Conservation (phyloP, 1,284 basidiomycete genomes). For the Cutaneotrichosporon cutaneum region DNA sequence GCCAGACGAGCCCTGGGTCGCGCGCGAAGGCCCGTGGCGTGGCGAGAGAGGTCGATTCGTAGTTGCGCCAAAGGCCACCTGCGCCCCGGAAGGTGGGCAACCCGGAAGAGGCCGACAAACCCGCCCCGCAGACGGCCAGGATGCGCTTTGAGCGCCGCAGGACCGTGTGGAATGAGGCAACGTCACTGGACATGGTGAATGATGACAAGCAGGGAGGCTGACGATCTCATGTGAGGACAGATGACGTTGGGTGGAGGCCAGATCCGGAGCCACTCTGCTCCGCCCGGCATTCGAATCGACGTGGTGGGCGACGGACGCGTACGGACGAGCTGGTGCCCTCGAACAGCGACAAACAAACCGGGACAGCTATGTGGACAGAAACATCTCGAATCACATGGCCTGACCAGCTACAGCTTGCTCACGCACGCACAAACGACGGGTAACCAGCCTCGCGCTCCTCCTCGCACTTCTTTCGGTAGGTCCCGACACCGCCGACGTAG, state of each 20-base stretch:
- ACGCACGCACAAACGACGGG: conserved; percentile 18
- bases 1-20: conserved; percentile 21
- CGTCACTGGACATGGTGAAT: conserved; percentile 17
- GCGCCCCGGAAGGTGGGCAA: conserved; percentile 24
- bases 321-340: no score
- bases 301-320: no score
- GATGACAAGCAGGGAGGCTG: not conserved
- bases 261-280: not conserved
- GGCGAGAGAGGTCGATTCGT: conserved; percentile 16
- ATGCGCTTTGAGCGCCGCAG: conserved; percentile 14
- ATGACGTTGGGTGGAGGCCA: not conserved
- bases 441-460: conserved; percentile 18
- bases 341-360: no score
- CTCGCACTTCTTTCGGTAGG: conserved; percentile 17
- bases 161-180: conserved; percentile 18
- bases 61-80: conserved; percentile 22
- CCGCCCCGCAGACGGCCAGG: conserved; percentile 21
- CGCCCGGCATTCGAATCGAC: not conserved
- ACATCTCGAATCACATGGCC: not conserved
- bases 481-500: conserved; percentile 22
- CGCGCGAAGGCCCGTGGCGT: conserved; percentile 19
- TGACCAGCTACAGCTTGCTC: not conserved
- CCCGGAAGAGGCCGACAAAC: conserved; percentile 15
- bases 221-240: not conserved
- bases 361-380: not conserved